These are phyloP conservation scores for Paraphaeosphaeria sporulosa DNA, from an alignment of 2,329 filamentous ascomycete species.

Conservation along the genomic window DNA sequence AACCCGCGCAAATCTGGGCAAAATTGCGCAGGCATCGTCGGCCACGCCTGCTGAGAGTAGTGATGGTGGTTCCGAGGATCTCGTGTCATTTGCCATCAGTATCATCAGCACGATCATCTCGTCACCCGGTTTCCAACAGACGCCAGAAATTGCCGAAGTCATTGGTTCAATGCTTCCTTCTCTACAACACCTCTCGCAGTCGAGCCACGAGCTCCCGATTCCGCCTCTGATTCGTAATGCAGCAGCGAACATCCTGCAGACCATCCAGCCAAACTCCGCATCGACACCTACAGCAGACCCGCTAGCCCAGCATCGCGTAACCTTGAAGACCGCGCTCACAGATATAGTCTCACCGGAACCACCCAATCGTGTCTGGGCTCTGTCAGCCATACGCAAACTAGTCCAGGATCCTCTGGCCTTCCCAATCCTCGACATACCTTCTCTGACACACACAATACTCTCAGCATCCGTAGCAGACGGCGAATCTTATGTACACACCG, in stretches of 20 bases:
- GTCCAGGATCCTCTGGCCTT: slow-evolving; percentile 60
- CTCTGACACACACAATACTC: slow-evolving; percentile 69
- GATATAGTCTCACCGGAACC: slow-evolving; percentile 45
- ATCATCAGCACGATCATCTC: slow-evolving; percentile 48
- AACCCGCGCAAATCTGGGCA: slow-evolving; percentile 35
- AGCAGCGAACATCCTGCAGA: slow-evolving; percentile 57
- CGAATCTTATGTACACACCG: slow-evolving; percentile 75
- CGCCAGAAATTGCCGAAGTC: slow-evolving; percentile 26
- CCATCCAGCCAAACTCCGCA: slow-evolving; percentile 61
- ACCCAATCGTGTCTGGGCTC: slow-evolving; percentile 47
- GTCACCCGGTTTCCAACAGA: slow-evolving; percentile 44
- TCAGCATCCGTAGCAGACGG: slow-evolving; percentile 69
- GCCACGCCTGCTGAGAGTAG: not conserved
- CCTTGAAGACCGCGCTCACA: slow-evolving; percentile 29
- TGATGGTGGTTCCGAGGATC: slow-evolving; percentile 43
- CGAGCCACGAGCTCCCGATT: slow-evolving; percentile 17
- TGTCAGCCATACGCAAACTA: slow-evolving; percentile 51
- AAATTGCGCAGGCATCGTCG: slow-evolving; percentile 31
- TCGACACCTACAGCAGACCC: slow-evolving; percentile 59
- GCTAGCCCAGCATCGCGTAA: slow-evolving; percentile 55
- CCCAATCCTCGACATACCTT: slow-evolving; percentile 70
- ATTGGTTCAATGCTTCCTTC: slow-evolving; percentile 20
- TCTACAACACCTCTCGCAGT: slow-evolving; percentile 36
- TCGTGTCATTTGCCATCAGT: slow-evolving; percentile 51
- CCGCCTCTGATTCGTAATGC: slow-evolving; percentile 34